Evolutionary conservation across 169 alveolate genomes (phyloP).

Genomic region (Plasmodium malariae): DNA sequence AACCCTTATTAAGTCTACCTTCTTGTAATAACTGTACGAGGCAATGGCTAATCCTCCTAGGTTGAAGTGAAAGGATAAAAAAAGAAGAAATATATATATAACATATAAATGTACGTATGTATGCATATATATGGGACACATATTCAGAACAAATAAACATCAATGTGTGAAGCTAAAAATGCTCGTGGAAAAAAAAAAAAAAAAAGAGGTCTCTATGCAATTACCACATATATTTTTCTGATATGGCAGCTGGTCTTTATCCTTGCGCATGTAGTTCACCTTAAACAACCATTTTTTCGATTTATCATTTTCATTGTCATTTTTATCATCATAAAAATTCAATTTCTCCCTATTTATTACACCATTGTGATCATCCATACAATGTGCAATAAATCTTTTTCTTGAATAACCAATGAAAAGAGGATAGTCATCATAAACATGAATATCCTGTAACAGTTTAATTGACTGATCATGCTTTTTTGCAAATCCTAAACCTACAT

Average conservation of each 20-base stretch:
- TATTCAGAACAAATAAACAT: neutral
- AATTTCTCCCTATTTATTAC: neutral
- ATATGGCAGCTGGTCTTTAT: conserved; percentile 45
- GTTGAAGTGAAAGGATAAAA: neutral
- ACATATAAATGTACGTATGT: neutral
- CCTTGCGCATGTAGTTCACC: conserved; percentile 36
- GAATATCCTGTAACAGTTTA: conserved; percentile 50
- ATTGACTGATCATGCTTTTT: conserved; percentile 68
- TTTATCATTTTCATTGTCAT: conserved; percentile 7
- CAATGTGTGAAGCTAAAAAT: no score
- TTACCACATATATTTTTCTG: conserved; percentile 64
- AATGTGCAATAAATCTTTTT: conserved; percentile 62
- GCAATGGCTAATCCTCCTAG: conserved; percentile 69
- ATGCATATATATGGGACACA: neutral
- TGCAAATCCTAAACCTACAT: conserved; percentile 68
- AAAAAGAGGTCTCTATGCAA: neutral
- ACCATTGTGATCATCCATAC: conserved; percentile 21
- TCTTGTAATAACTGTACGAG: conserved; percentile 45
- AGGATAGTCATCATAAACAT: conserved; percentile 71
- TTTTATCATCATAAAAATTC: neutral
- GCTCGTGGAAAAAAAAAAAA: neutral
- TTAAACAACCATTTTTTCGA: conserved; percentile 15
- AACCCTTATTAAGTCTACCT: conserved; percentile 67
- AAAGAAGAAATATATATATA: neutral
- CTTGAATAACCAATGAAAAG: conserved; percentile 74